Evolutionary conservation across 805 yeast genomes (phyloP), one percentile per base, ranked within the genome.

Genomic region (Cyberlindnera xylosilytica): DNA sequence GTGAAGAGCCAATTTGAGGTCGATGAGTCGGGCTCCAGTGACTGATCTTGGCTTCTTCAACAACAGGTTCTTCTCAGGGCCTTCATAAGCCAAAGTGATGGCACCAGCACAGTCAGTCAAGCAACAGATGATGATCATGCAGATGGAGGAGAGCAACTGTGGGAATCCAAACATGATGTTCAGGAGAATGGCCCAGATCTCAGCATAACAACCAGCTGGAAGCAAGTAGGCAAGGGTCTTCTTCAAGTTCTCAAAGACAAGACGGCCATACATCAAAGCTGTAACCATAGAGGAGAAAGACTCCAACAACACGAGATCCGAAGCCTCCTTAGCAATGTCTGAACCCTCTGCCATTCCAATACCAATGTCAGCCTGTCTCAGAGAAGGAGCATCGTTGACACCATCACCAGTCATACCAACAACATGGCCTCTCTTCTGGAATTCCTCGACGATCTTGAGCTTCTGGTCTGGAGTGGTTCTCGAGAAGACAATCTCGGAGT

Each of bases 331-430:
- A 3, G 58, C 58, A 42, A 55, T 49, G 26, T 55, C 59, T 17
- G 59, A 52, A 7, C 54, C 59, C 22, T 52, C 55, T n/a, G 72
- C 72, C 74, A 86, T 83, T 4, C 89, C 83, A 53, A 86, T 83
- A 47, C 95, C 95, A 52, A 85, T 81, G 61, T 85, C 91, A 5
- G 95, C 93, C 56, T 71, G 72, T 56, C 76, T 78, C 52, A 78
- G 63, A 5, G 83, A 79, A 7, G 83, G 83, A 0, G 83, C 79
- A 57, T 78, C 83, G 57, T 78, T 78, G 28, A 78, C 82, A 46
- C 83, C 83, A 57, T 78, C 83, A 34, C 81, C 81, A 9, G 79
- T 74, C 84, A 78, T 78, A 17, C 81, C 84, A 34, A 86, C 93
- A 46, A 85, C 76, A 56, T 84, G 87, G 23, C 87, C 87, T 56